phyloP scores from a whole-genome alignment of 495 filamentous ascomycete species.

The Cercophora scortea region DNA sequence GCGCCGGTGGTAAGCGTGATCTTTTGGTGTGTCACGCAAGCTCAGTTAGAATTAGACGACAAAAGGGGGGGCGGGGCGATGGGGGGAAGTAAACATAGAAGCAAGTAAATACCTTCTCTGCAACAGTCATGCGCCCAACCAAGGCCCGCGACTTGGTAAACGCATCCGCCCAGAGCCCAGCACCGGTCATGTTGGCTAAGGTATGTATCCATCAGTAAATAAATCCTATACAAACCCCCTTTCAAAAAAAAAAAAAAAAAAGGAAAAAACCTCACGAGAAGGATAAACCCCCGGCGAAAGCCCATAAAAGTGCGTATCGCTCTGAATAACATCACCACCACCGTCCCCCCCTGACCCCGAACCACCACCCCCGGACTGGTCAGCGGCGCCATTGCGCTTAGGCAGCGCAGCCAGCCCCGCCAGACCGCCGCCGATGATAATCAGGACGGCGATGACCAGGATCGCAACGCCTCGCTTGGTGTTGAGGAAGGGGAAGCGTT shows the following conservation, averaged over 20 bases:
- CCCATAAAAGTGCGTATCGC: slow-evolving; percentile 47
- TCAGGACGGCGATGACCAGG: slow-evolving; percentile 21
- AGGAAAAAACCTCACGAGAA: slow-evolving; percentile 33
- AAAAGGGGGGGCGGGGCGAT: neutral
- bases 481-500: slow-evolving; percentile 31
- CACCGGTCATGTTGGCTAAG: slow-evolving; percentile 39
- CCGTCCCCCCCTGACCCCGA: neutral
- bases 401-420: slow-evolving; percentile 26
- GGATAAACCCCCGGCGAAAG: slow-evolving; percentile 52
- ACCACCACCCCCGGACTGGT: neutral
- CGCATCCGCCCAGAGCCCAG: slow-evolving; percentile 39
- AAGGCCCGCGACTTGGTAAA: slow-evolving; percentile 45
- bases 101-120: slow-evolving; percentile 50
- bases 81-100: slow-evolving; percentile 34
- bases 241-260: neutral
- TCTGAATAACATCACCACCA: slow-evolving; percentile 21
- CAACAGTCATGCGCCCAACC: slow-evolving; percentile 48
- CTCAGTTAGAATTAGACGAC: neutral
- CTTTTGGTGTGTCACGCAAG: slow-evolving; percentile 13
- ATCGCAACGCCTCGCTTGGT: slow-evolving; percentile 29
- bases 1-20: slow-evolving; percentile 47
- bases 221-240: neutral
- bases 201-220: neutral
- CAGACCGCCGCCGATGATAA: slow-evolving; percentile 29
- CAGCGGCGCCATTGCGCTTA: slow-evolving; percentile 4